Evolutionary conservation across 106 monocot species (phyloP), one percentile per base, ranked within the genome.

Genomic region (Gastrodia elata): DNA sequence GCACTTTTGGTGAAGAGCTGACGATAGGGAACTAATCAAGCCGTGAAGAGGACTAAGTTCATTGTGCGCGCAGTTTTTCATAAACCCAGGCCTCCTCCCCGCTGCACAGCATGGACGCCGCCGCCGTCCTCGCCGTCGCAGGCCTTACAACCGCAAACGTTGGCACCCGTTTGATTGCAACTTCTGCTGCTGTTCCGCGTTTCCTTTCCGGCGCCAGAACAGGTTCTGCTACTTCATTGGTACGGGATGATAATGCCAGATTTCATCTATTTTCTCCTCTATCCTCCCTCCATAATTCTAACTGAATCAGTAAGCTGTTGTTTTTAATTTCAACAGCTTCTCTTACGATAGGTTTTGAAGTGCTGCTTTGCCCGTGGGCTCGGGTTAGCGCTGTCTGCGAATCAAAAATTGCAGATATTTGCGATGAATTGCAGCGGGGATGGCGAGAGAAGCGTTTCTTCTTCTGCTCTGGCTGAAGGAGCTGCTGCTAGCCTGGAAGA

Each of bases 401-500:
- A 68, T 35, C 67, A 48, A 49, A 24, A 22, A 39, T 13, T 1
- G 42, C 46, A 64, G 68, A 69, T 30, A 40, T 77, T 75, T 43
- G 70, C 39, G 24, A 5, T 69, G 74, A 71, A 37, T 48, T 55
- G 74, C 74, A 24, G 61, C 10, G 74, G 36, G 25, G 77, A 49
- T 2, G 49, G 39, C 68, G 68, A 57, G 43, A 82, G 41, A 71
- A 74, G 75, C 33, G 18, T 65, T 11, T 75, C 74, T 38, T 46
- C 71, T 32, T 77, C 77, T 49, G 81, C 75, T 2, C 3, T 77
- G 74, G 52, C 35, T 39, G 77, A 78, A 20, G 77, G 71, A 18
- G 11, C 77, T 24, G 74, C 77, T 38, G 77, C 73, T 73, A 72
- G 73, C 37, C 69, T 77, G 80, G 80, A 77, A 42, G 73, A 64